phyloP scores from a whole-genome alignment of 768 basidiomycete genomes.

The Leccinum rimulosum region DNA sequence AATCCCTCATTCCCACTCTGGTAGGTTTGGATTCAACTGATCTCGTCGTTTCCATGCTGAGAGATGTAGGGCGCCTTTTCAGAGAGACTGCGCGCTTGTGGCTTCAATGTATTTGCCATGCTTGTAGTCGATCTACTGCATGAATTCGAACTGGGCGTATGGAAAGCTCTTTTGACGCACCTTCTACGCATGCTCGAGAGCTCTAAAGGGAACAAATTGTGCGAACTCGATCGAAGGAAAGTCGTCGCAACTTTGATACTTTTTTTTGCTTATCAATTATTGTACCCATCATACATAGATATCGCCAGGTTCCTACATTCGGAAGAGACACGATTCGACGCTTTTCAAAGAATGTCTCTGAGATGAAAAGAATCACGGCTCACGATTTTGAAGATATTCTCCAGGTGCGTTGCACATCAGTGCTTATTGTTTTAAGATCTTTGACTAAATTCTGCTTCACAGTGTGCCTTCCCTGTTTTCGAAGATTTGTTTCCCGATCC shows the following conservation, averaged over 20 bases:
- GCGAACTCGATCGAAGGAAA: neutral
- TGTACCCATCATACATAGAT: neutral
- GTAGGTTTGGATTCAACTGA: neutral
- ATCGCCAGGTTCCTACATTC: too few species aligned
- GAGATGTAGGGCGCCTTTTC: neutral
- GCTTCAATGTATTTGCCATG: neutral
- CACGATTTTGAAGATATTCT: neutral
- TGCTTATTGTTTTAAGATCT: neutral
- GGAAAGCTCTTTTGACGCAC: neutral
- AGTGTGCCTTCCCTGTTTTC: neutral
- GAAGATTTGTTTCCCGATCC: neutral
- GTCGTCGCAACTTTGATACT: neutral
- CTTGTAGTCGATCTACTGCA: neutral
- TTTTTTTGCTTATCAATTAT: neutral
- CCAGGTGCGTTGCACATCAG: neutral
- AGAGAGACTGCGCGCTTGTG: neutral
- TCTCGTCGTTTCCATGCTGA: too few species aligned
- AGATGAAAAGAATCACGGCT: neutral
- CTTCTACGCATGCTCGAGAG: neutral
- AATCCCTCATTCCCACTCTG: neutral
- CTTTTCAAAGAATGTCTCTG: too few species aligned
- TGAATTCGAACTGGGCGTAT: neutral
- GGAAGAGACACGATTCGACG: too few species aligned
- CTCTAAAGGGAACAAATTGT: neutral
- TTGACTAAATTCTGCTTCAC: neutral